Evolutionary conservation across 75 land plant species (phyloP).

Genomic region (Cryptomeria japonica): DNA sequence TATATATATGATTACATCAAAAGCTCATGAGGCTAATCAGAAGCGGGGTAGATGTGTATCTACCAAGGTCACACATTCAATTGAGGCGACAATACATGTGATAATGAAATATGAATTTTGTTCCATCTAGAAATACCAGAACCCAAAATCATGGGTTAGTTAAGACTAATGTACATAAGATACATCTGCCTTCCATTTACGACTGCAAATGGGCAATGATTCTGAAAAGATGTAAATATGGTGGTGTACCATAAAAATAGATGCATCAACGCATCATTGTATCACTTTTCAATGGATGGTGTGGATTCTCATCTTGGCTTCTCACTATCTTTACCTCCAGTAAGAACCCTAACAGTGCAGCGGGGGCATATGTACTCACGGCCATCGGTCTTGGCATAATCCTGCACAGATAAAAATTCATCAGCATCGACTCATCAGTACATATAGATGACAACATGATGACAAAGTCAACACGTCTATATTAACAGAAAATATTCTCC

Average conservation of each 20-base stretch:
- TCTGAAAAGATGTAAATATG: not conserved
- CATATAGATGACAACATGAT: not conserved
- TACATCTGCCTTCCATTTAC: conserved; percentile 16
- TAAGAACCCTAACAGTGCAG: conserved; percentile 49
- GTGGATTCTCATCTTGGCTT: conserved; percentile 11
- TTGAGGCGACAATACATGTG: conserved; percentile 1
- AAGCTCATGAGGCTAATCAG: not conserved
- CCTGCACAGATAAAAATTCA: conserved; percentile 46
- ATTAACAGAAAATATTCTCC: not conserved
- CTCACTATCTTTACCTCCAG: conserved; percentile 15
- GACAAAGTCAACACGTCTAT: not conserved
- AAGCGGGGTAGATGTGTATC: conserved; percentile 1
- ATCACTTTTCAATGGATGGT: not conserved
- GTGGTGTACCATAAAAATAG: not conserved
- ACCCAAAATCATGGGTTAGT: conserved; percentile 17
- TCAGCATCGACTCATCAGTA: not conserved
- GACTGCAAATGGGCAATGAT: conserved; percentile 1
- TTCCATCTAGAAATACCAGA: conserved; percentile 11
- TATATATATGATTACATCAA: not conserved
- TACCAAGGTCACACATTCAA: not conserved
- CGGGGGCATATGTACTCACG: conserved; percentile 95
- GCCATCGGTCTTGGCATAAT: conserved; percentile 98
- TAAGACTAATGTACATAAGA: conserved; percentile 12
- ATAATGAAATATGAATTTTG: conserved; percentile 11
- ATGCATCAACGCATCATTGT: not conserved